Evolutionary conservation across 2,329 filamentous ascomycete genomes (phyloP).

Genomic region (Epicoccum nigrum): DNA sequence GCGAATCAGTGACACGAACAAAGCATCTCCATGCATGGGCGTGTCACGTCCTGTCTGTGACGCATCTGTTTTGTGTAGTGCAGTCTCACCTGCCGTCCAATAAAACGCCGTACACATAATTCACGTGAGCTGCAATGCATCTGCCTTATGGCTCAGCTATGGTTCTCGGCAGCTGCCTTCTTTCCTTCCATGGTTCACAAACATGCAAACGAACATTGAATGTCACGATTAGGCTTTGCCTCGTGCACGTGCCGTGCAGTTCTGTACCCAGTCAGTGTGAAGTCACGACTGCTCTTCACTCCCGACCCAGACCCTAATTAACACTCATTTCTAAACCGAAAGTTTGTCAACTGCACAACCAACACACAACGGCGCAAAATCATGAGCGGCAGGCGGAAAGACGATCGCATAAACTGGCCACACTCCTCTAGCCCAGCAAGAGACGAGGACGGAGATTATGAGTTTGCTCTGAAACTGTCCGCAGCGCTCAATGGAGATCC

Average conservation of each 20-base stretch:
- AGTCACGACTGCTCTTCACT: too few relatives aligned
- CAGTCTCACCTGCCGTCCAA: slow-evolving; percentile 3
- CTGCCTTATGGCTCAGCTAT: too few relatives aligned
- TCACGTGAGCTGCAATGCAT: slow-evolving; percentile 8
- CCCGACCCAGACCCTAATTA: neutral
- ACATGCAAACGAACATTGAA: neutral
- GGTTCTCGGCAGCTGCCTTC: slow-evolving; percentile 13
- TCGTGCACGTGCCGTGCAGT: neutral
- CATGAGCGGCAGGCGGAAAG: neutral
- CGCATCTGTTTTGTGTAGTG: neutral
- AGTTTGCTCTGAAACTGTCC: slow-evolving; percentile 10
- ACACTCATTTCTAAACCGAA: too few relatives aligned
- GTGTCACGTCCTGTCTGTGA: neutral
- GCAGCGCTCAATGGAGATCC: slow-evolving; percentile 13
- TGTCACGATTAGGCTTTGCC: slow-evolving; percentile 2
- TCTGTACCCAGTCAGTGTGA: slow-evolving; percentile 2
- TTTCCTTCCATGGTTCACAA: neutral
- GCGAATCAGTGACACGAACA: too few relatives aligned
- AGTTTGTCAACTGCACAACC: neutral
- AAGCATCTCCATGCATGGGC: neutral
- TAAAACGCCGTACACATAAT: neutral
- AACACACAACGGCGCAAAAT: neutral
- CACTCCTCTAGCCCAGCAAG: neutral
- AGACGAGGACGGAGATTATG: neutral
- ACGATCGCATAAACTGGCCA: neutral